Evolutionary conservation across 768 basidiomycete species (phyloP), one percentile per base, ranked within the genome.

Genomic region (Kwoniella dejecticola): DNA sequence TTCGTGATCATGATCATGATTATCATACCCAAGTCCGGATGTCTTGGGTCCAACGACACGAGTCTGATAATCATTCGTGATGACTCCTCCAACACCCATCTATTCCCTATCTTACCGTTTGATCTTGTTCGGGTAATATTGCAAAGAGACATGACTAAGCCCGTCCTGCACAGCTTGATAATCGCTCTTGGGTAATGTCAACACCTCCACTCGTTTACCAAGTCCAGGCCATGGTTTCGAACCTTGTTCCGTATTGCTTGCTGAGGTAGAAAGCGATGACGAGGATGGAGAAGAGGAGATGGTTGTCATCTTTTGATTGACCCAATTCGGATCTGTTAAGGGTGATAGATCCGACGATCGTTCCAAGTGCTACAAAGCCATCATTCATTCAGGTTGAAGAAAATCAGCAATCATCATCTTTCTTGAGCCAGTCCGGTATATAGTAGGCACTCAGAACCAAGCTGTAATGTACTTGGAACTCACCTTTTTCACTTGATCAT

Each of bases 221-320:
- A 98, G 79, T 4, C 89, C 91, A 72, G 88, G 85, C 94, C 94
- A 98, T 12, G 86, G 82, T 3, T 93, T 95, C 5, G 85, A 84
- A 0, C 87, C 87, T 42, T 38, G 27, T 44, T 81, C 80, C 31
- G n/a, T n/a, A n/a, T n/a, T n/a, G n/a, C n/a, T n/a, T n/a, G n/a
- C n/a, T n/a, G n/a, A n/a, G n/a, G n/a, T n/a, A n/a, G n/a, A n/a
- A n/a, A 78, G 77, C 70, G 89, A 87, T 0, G 87, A 85, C 17
- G 65, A 27, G 48, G 63, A 85, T 40, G 62, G 19, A 42, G 61
- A 33, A 19, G 53, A 45, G 5, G 53, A 13, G 2, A 72, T 41
- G 3, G 67, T 63, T 2, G 60, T 57, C 48, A 78, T 63, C 10
- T 64, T 62, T 29, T 71, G 66, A 30, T 71, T 64, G 38, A 98